These are phyloP conservation scores for Cyclotella kingstonii DNA, from an alignment of 108 stramenopile species.

Conservation along the genomic window DNA sequence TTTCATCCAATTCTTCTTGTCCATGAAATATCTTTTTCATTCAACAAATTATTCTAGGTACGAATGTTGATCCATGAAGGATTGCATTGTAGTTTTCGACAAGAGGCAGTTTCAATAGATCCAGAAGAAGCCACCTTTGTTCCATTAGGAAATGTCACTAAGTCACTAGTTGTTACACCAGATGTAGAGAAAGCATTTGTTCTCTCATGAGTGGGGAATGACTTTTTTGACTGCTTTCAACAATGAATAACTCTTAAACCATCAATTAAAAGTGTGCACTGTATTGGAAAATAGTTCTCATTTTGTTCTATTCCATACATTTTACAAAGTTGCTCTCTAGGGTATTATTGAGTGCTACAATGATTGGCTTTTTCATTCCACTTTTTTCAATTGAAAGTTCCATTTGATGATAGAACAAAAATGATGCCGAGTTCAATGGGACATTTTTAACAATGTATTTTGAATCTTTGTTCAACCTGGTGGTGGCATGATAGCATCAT, in stretches of 20 bases:
- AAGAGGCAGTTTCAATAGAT: slow-evolving; percentile 82
- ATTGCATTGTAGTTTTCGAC: slow-evolving; percentile 70
- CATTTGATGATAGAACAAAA: too few relatives aligned
- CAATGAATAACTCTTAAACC: background rate
- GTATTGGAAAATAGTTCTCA: too few relatives aligned
- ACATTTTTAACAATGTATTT: too few relatives aligned
- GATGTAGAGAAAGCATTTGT: slow-evolving; percentile 57
- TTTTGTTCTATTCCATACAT: too few relatives aligned
- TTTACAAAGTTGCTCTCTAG: too few relatives aligned
- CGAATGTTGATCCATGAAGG: slow-evolving; percentile 79
- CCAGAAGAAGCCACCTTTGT: slow-evolving; percentile 53
- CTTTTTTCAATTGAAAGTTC: too few relatives aligned
- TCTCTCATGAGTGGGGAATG: slow-evolving; percentile 13
- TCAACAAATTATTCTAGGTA: slow-evolving; percentile 26
- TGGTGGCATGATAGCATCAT: too few relatives aligned
- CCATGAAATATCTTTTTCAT: background rate
- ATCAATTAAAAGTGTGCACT: too few relatives aligned
- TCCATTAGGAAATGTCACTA: slow-evolving; percentile 63
- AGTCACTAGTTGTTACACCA: slow-evolving; percentile 81
- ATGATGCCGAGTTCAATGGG: too few relatives aligned
- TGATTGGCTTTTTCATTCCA: too few relatives aligned
- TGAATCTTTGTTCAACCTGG: too few relatives aligned
- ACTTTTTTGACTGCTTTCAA: background rate
- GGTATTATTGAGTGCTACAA: too few relatives aligned
- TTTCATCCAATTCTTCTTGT: background rate